A percentile compares a stretch with the other conserved stretches of the same genome.
phyloP scores from a whole-genome alignment of 2,329 filamentous ascomycete genomes.

The Monosporascus sp. region DNA sequence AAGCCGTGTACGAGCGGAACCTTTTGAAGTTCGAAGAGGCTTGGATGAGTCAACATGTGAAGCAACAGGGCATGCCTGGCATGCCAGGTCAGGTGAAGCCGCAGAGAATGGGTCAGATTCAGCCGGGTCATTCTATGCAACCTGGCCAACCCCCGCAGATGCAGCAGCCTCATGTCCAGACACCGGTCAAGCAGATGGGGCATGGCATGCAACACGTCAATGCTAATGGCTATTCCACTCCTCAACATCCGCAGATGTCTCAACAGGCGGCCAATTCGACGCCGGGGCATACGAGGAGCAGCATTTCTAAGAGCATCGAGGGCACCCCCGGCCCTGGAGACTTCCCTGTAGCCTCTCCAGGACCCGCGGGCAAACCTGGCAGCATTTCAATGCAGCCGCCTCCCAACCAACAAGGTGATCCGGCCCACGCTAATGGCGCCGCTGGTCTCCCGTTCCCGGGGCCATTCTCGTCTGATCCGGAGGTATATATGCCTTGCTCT shows the following conservation, averaged over 20 bases:
- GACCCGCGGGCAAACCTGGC: slow-evolving; percentile 31
- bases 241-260: slow-evolving; percentile 35
- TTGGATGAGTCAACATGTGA: slow-evolving; percentile 49
- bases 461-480: slow-evolving; percentile 38
- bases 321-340: slow-evolving; percentile 33
- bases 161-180: slow-evolving; percentile 33
- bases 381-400: slow-evolving; percentile 34
- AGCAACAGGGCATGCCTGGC: slow-evolving; percentile 38
- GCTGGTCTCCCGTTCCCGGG: slow-evolving; percentile 23
- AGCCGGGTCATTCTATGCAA: slow-evolving; percentile 34
- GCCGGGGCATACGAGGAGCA: slow-evolving; percentile 43
- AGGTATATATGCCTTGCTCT: slow-evolving; percentile 51
- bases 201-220: slow-evolving; percentile 41
- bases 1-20: slow-evolving; percentile 69
- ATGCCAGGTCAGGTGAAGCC: slow-evolving; percentile 31
- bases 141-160: slow-evolving; percentile 36
- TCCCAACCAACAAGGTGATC: slow-evolving; percentile 25
- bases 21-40: slow-evolving; percentile 71
- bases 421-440: slow-evolving; percentile 17
- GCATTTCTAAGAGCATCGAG: slow-evolving; percentile 47
- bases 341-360: slow-evolving; percentile 43
- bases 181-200: slow-evolving; percentile 39
- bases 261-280: slow-evolving; percentile 38
- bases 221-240: slow-evolving; percentile 45
- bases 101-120: slow-evolving; percentile 39